A percentile compares a stretch with the other conserved stretches of the same genome.
These are phyloP conservation scores for Botryotinia convoluta DNA, from an alignment of 2,329 filamentous ascomycete species.

Conservation along the genomic window DNA sequence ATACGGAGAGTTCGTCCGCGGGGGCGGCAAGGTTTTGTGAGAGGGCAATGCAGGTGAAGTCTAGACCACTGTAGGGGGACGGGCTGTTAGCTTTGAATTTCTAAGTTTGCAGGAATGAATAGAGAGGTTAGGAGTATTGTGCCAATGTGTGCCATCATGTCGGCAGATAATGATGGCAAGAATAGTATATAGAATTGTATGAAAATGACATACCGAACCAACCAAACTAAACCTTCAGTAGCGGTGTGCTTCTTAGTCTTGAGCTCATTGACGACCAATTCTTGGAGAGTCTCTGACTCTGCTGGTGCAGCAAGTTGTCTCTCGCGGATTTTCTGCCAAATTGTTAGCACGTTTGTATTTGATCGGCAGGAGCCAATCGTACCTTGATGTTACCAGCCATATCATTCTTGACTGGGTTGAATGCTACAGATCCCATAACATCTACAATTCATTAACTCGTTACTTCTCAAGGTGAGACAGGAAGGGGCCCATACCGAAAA, in stretches of 20 bases:
- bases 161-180: background rate
- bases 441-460: conserved; percentile 43
- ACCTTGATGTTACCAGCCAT: conserved; percentile 91
- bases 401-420: conserved; percentile 87
- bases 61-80: conserved; percentile 65
- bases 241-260: conserved; percentile 86
- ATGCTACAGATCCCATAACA: conserved; percentile 68
- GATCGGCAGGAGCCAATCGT: conserved; percentile 20
- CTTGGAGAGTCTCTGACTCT: conserved; percentile 81
- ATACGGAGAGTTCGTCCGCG: conserved; percentile 73
- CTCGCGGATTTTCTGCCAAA: conserved; percentile 76
- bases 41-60: conserved; percentile 87
- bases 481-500: conserved; percentile 65
- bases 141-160: background rate
- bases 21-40: conserved; percentile 69
- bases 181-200: conserved; percentile 44
- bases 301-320: conserved; percentile 74
- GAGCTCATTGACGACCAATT: conserved; percentile 81
- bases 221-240: conserved; percentile 87
- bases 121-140: background rate
- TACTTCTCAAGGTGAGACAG: background rate
- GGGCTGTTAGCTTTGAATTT: background rate
- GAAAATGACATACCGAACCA: conserved; percentile 65
- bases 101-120: too few relatives aligned
- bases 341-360: conserved; percentile 15